Conservation (phyloP, 1,139 yeast genomes). For the Pichia norvegensis region DNA sequence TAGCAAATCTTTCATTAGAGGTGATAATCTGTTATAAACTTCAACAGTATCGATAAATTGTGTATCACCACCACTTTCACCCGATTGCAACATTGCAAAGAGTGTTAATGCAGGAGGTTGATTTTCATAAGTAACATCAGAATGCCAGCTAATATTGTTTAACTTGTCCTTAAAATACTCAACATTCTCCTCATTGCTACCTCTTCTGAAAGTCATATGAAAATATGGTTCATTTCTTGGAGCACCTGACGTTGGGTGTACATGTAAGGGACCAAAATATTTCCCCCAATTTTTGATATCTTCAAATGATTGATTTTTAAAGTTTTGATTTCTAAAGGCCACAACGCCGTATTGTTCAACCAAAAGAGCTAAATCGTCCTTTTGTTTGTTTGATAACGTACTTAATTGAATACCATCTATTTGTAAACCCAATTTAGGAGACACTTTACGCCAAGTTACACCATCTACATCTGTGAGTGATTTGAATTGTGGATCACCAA, state of each 20-base stretch:
- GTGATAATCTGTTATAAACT: conserved; percentile 60
- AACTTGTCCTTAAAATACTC: conserved; percentile 32
- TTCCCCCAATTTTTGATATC: conserved; percentile 47
- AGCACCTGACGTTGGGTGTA: conserved; percentile 65
- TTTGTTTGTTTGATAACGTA: conserved; percentile 40
- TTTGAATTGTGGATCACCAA: conserved; percentile 50
- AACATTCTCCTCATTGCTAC: conserved; percentile 32
- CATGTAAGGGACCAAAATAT: conserved; percentile 62
- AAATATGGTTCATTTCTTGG: conserved; percentile 52
- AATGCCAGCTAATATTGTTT: conserved; percentile 45
- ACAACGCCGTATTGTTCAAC: conserved; percentile 39
- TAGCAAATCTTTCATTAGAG: conserved; percentile 46
- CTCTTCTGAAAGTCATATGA: conserved; percentile 51
- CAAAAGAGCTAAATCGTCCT: conserved; percentile 51
- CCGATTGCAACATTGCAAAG: conserved; percentile 50
- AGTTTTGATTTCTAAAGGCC: conserved; percentile 57
- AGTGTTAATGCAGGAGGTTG: conserved; percentile 65
- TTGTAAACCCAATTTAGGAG: conserved; percentile 59
- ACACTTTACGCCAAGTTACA: conserved; percentile 16
- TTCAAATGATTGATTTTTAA: conserved; percentile 47
- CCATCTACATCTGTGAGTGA: conserved; percentile 42
- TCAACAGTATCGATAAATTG: conserved; percentile 55
- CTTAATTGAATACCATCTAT: conserved; percentile 50
- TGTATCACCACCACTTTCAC: conserved; percentile 66
- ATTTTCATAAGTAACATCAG: conserved; percentile 60